Conservation (phyloP, 2,329 filamentous ascomycete species). For the Colletotrichum lentis region DNA sequence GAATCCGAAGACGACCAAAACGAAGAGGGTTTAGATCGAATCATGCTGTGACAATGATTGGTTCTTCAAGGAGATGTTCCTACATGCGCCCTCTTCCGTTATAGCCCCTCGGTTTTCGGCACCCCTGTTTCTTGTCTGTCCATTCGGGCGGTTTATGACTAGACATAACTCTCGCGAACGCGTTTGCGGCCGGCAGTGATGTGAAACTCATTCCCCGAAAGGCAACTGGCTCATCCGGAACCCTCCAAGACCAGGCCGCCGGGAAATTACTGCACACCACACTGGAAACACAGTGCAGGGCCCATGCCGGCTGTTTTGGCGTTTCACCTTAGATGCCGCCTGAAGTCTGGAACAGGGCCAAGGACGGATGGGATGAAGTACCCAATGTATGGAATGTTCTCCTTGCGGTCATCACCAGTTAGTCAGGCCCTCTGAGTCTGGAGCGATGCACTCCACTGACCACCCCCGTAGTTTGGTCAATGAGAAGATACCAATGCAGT, state of each 20-base stretch:
- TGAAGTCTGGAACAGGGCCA: not conserved
- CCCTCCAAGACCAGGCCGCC: not conserved
- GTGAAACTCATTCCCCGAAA: not conserved
- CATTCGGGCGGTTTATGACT: too few relatives aligned
- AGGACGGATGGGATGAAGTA: slow-evolving; percentile 8
- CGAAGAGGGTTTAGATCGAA: too few relatives aligned
- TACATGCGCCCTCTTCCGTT: too few relatives aligned
- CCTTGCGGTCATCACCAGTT: not conserved
- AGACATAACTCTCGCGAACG: not conserved
- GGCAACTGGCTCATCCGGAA: not conserved
- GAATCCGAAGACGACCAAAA: too few relatives aligned
- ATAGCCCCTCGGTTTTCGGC: too few relatives aligned
- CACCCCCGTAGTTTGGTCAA: too few relatives aligned
- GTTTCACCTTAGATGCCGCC: slow-evolving; percentile 2
- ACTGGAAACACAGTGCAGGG: not conserved
- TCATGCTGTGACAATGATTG: too few relatives aligned
- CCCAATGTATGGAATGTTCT: slow-evolving; percentile 5
- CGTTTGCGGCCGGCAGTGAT: not conserved
- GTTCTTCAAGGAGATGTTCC: too few relatives aligned
- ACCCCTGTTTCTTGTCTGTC: too few relatives aligned
- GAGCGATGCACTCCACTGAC: too few relatives aligned
- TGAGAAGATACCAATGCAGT: too few relatives aligned
- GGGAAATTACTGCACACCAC: not conserved
- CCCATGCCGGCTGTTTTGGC: not conserved
- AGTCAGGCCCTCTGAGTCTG: not conserved